These are phyloP conservation scores for Pyrenochaeta sp. DNA, from an alignment of 2,329 filamentous ascomycete species.

Conservation along the genomic window DNA sequence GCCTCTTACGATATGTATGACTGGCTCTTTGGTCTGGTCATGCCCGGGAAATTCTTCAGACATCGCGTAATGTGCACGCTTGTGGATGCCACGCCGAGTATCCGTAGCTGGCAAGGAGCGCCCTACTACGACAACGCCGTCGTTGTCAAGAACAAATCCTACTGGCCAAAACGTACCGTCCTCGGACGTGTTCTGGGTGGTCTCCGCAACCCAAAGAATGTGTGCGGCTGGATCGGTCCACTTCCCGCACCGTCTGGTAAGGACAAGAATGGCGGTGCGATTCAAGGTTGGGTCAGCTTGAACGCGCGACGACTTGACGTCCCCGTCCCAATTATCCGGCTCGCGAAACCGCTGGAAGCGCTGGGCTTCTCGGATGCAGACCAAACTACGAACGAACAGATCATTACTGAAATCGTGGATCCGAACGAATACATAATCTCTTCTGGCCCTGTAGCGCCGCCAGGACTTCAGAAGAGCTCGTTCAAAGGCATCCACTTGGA, in stretches of 20 bases:
- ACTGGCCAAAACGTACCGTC: neutral
- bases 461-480: neutral
- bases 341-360: neutral
- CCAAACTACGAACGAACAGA: neutral
- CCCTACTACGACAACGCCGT: constrained; percentile 2
- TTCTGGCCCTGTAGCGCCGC: neutral
- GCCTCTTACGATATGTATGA: constrained; percentile 1
- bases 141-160: neutral
- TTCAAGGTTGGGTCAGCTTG: neutral
- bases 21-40: neutral
- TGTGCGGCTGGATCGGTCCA: neutral
- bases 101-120: neutral
- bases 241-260: neutral
- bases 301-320: neutral
- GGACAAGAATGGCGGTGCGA: neutral
- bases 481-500: constrained; percentile 1
- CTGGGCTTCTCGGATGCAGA: neutral
- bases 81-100: constrained; percentile 1
- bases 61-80: constrained; percentile 1
- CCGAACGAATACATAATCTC: neutral
- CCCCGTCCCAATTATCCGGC: neutral
- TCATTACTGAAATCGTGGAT: neutral
- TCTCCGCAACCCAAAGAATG: neutral
- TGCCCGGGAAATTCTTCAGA: neutral
- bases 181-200: constrained; percentile 1